These are phyloP conservation scores for Colletotrichum sp. DNA, from an alignment of 2,329 filamentous ascomycete species.

Conservation along the genomic window DNA sequence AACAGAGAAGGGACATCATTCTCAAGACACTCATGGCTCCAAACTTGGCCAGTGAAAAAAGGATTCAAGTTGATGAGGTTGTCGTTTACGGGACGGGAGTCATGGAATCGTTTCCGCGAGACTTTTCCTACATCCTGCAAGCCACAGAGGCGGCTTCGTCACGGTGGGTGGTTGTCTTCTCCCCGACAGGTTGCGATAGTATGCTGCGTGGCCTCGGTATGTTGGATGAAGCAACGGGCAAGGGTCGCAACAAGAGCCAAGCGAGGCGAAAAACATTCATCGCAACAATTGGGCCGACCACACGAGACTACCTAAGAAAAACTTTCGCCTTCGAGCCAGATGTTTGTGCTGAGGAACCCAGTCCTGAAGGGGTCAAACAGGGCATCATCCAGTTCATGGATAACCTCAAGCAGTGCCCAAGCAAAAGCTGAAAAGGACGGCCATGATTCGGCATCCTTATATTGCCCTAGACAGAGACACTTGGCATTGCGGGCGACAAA, in stretches of 20 bases:
- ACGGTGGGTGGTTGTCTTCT: conserved; percentile 81
- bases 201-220: conserved; percentile 61
- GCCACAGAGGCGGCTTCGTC: conserved; percentile 41
- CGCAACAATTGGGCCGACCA: conserved; percentile 94
- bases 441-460: neutral
- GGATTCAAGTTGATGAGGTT: conserved; percentile 76
- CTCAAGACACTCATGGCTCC: conserved; percentile 76
- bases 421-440: neutral
- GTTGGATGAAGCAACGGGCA: conserved; percentile 52
- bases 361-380: conserved; percentile 76
- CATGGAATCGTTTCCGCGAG: conserved; percentile 75
- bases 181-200: conserved; percentile 67
- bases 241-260: conserved; percentile 30
- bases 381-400: conserved; percentile 63
- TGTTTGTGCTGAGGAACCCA: conserved; percentile 83
- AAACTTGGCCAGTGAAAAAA: conserved; percentile 48
- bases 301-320: conserved; percentile 72
- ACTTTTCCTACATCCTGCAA: conserved; percentile 63
- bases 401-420: neutral
- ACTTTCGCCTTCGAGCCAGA: conserved; percentile 73
- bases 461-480: neutral
- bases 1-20: conserved; percentile 88
- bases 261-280: conserved; percentile 61
- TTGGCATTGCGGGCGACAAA: neutral
- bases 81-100: conserved; percentile 88